A percentile compares a stretch with the other conserved stretches of the same genome.
These are phyloP conservation scores for Phoma sp. DNA, from an alignment of 2,329 filamentous ascomycete species.

Conservation along the genomic window DNA sequence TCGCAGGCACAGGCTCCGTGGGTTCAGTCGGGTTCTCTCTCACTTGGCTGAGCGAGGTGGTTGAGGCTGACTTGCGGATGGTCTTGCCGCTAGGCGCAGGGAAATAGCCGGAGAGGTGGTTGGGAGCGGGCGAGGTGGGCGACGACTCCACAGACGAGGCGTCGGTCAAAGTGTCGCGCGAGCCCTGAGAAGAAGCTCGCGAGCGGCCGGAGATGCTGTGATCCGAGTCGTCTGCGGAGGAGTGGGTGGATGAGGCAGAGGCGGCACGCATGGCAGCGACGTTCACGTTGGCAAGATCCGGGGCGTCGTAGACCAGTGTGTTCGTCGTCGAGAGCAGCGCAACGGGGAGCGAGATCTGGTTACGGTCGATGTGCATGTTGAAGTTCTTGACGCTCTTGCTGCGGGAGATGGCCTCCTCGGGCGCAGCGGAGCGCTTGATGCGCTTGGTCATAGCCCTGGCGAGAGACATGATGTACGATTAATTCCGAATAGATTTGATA, in stretches of 20 bases:
- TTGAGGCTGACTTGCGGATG: conserved; percentile 51
- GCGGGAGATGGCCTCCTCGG: conserved; percentile 36
- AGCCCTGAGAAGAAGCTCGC: conserved; percentile 57
- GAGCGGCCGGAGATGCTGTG: conserved; percentile 57
- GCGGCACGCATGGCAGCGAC: conserved; percentile 34
- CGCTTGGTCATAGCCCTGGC: conserved; percentile 75
- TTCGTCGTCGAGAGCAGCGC: conserved; percentile 94
- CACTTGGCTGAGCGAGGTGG: conserved; percentile 37
- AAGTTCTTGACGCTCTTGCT: conserved; percentile 55
- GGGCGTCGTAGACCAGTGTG: conserved; percentile 92
- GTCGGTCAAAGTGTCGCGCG: conserved; percentile 71
- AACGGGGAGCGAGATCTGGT: conserved; percentile 85
- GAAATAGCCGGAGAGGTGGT: conserved; percentile 64
- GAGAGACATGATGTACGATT: conserved; percentile 60
- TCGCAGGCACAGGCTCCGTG: conserved; percentile 62
- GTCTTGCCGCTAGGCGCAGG: conserved; percentile 56
- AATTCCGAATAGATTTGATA: conserved; percentile 37
- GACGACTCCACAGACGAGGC: conserved; percentile 59
- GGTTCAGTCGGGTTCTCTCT: conserved; percentile 25
- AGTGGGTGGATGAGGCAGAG: conserved; percentile 61
- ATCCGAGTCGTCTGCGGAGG: conserved; percentile 73
- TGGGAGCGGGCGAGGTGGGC: conserved; percentile 59
- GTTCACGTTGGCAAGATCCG: conserved; percentile 67
- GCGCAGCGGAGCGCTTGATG: conserved; percentile 61
- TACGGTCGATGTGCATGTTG: conserved; percentile 59